Evolutionary conservation across 2,329 filamentous ascomycete genomes (phyloP), one percentile per base, ranked within the genome.

Genomic region (Aspergillus sp.): DNA sequence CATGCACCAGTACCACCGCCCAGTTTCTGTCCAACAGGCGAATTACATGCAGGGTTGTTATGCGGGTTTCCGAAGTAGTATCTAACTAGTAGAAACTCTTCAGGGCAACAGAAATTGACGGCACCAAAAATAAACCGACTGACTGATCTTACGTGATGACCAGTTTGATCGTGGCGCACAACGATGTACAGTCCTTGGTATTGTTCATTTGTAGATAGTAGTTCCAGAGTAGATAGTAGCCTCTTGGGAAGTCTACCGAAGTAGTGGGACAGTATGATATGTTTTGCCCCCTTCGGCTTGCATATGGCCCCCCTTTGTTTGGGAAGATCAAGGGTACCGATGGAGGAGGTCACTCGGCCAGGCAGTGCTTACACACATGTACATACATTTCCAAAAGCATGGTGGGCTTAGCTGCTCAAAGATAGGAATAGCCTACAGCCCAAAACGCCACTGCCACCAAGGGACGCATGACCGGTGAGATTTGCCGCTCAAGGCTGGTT

Each of bases 11-110:
- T 50, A 50, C 25, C 47, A 13, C 23, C 47, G 7, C 15, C 25
- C 41, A 5, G 7, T 13, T 36, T 36, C 47, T 50, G 47, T 50
- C 47, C 21, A 28, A 32, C 36, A 53, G 50, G 25, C 30, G 28
- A 45, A 30, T 41, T 32, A 25, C 28, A 55, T 55, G 53, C 53
- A 55, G 53, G 39, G 53, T 55, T 47, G 30, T 36, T 55, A 28
- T 55, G 53, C 53, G 39, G 53, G 53, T 45, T 45, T 55, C 53
- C 53, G 53, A 55, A 45, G 39, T 47, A 36, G 32, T 36, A 36
- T 13, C 10, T 13, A 36, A 5, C 32, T 36, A 36, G 32, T 36
- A 32, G 53, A 41, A 28, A 38, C 41, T 55, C 32, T 38, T 53
- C 50, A 53, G 21, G 15, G 30, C 28, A 36, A 36, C 49, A 21